Evolutionary conservation across 495 filamentous ascomycete species (phyloP), one percentile per base, ranked within the genome.

Genomic region (Rusavskia elegans): DNA sequence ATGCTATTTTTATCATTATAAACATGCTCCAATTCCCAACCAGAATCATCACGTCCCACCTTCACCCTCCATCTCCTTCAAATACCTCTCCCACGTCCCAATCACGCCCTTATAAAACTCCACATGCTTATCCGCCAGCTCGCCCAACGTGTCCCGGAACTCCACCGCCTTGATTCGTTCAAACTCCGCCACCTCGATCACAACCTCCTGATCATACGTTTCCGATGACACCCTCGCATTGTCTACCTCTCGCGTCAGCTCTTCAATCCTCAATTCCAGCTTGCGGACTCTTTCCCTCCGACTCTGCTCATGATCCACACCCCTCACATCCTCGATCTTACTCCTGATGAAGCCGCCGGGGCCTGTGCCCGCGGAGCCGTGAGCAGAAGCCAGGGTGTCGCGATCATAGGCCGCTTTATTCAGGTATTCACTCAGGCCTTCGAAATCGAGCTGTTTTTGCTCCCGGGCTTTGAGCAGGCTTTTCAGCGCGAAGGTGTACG

Each of bases 381-480:
- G 73, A 3, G 78, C 76, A 17, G 80, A 78, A 5, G 85, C 84
- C 13, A 98, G 80, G 29, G 76, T 76, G 66, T 98, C 93, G 41
- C 90, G 81, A 62, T 98, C 92, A n/a, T 78, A 68, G 9, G 84
- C 83, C 2, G 86, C 83, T 61, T 93, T 93, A 69, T 82, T 84
- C 52, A 95, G 86, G 66, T 97, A 97, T 60, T 95, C 90, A 20
- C 88, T 94, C 29, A 97, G 73, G 39, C 85, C 92, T 68, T 98
- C 92, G 63, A 90, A 95, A 67, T 98, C 92, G 40, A 97, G 82
- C 63, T 98, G 92, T 64, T 97, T 98, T 68, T 93, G 89, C 68
- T 98, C 93, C 20, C 92, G 82, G 6, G 85, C 84, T 69, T 94
- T 95, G 61, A 98, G 78, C 3, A 97, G 81, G 30, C 80, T 69